Base-by-base conservation (phyloP, 495 filamentous ascomycete species). In the Aspergillus bridgeri region DNA sequence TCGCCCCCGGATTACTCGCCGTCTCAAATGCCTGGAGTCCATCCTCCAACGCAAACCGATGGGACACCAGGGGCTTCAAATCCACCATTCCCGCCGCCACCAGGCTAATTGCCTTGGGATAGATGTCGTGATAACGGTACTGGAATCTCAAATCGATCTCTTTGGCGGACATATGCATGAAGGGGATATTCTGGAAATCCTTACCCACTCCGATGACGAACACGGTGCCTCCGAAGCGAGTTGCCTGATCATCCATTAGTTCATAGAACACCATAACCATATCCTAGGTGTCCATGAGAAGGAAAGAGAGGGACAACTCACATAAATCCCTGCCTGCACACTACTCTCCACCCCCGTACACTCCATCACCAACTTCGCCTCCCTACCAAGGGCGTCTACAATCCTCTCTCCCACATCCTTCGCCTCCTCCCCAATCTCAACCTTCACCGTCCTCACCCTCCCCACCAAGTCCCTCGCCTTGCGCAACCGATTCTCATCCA, bases 41-140 rank as follows among this genome's bases (percentile, higher is more conserved):
- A 5, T 62, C 63, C 24, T 60, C 59, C 48, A 65, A 23, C 25
- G 29, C 21, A 42, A 50, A 65, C 42, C 54, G 49, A 69, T 92
- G 89, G 9, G 89, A 92, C 20, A 92, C 80, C 25, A 89, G 66
- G 18, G 75, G 75, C 60, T 77, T 81, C 29, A 83, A 65, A 54
- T 85, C 72, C 21, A 84, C 27, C 15, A 83, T 67, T 1, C 73
- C 76, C 11, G 77, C 73, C n/a, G 54, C 43, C 2, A 60, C 56
- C 5, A 72, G 19, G 45, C 63, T 38, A 46, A 85, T 81, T 2
- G 74, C 78, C 21, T 75, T 75, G 15, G 80, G 81, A 74, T 82
- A 85, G 15, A 80, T 82, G 57, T 84, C 79, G 24, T 70, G 68
- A 56, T 83, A 85, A 11, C 82, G 71, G 56, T 83, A 82, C 56